Evolutionary conservation across 2,329 filamentous ascomycete genomes (phyloP).

Genomic region (Chaetomium sp.): DNA sequence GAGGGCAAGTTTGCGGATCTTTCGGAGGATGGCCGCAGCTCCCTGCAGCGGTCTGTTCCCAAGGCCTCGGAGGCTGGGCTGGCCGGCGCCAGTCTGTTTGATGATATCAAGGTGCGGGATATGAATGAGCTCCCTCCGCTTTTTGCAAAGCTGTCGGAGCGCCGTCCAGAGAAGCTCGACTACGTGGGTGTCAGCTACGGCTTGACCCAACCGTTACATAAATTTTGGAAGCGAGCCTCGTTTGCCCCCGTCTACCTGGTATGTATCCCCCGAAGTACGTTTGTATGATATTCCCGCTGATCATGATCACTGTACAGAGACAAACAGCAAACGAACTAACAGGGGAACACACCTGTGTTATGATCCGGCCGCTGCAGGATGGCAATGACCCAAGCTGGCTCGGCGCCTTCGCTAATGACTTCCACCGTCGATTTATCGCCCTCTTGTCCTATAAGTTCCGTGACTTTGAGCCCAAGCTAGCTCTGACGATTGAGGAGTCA

Average conservation of each 20-base stretch:
- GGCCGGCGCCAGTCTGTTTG: slow-evolving; percentile 65
- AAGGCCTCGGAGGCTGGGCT: slow-evolving; percentile 79
- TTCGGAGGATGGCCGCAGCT: slow-evolving; percentile 59
- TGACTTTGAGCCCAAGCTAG: slow-evolving; percentile 67
- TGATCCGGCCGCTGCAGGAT: slow-evolving; percentile 73
- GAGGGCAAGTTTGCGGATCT: slow-evolving; percentile 85
- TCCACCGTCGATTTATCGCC: slow-evolving; percentile 86
- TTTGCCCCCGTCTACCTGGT: slow-evolving; percentile 84
- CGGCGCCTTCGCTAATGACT: slow-evolving; percentile 83
- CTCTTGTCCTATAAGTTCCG: slow-evolving; percentile 92
- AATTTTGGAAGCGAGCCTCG: slow-evolving; percentile 87
- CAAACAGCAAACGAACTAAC: slow-evolving; percentile 96
- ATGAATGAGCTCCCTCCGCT: slow-evolving; percentile 88
- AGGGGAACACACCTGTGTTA: slow-evolving; percentile 95
- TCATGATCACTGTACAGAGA: slow-evolving; percentile 31
- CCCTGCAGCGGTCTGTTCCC: slow-evolving; percentile 58
- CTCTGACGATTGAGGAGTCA: slow-evolving; percentile 82
- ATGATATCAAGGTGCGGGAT: slow-evolving; percentile 83
- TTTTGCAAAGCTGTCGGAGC: slow-evolving; percentile 81
- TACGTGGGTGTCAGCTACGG: slow-evolving; percentile 96
- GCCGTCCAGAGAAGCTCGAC: slow-evolving; percentile 72
- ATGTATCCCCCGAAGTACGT: background rate
- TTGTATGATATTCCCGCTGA: background rate
- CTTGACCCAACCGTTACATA: slow-evolving; percentile 77
- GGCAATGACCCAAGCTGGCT: slow-evolving; percentile 75